Conservation (phyloP, 192 early-diverging fungal species). For the Coemansia sp. region DNA sequence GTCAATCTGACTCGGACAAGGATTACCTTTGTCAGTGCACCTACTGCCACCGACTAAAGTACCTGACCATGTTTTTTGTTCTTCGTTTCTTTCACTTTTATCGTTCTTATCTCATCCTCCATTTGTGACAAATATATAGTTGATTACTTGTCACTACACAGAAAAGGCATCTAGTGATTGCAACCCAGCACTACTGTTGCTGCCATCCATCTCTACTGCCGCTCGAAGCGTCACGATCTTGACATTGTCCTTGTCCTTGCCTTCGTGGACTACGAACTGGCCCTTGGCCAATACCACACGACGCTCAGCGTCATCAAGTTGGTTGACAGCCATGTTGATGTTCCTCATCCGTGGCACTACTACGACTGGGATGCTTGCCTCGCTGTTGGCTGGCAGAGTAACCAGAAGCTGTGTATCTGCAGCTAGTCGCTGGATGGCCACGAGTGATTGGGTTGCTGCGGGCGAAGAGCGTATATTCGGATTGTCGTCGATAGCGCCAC, state of each 20-base stretch:
- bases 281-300: constrained; percentile 12
- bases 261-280: constrained; percentile 45
- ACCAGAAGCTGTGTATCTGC: constrained; percentile 36
- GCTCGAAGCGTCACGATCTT: constrained; percentile 44
- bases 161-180: background rate
- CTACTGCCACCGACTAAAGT: constrained; percentile 7
- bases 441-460: background rate
- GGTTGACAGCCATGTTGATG: background rate
- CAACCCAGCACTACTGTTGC: background rate
- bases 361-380: constrained; percentile 40
- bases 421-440: constrained; percentile 28
- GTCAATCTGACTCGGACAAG: constrained; percentile 63
- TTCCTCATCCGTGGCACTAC: constrained; percentile 16
- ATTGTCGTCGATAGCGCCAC: background rate
- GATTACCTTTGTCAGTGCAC: constrained; percentile 53
- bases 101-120: background rate
- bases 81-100: background rate
- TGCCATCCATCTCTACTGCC: background rate
- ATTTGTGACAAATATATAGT: background rate
- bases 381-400: constrained; percentile 29
- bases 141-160: background rate
- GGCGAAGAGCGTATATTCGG: background rate
- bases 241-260: constrained; percentile 56
- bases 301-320: background rate
- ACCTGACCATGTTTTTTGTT: background rate